These are phyloP conservation scores for Fusarium caatingaense DNA, from an alignment of 2,329 filamentous ascomycete species.

Conservation along the genomic window DNA sequence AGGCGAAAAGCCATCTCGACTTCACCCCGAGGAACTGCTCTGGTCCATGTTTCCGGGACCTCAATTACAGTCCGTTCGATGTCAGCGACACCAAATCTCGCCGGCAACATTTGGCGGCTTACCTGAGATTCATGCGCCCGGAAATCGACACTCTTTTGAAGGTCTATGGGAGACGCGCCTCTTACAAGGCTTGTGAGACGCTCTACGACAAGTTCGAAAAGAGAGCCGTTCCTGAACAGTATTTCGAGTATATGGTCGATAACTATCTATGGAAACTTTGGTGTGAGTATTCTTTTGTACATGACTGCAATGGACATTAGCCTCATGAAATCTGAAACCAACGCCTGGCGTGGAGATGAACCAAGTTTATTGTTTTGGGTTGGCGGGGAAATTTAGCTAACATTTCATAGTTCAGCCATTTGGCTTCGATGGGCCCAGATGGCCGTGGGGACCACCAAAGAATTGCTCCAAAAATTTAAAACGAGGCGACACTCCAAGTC, in stretches of 20 bases:
- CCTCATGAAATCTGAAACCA: background rate
- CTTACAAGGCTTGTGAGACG: background rate
- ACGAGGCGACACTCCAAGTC: background rate
- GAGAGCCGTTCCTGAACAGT: background rate
- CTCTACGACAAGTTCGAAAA: background rate
- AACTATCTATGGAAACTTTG: background rate
- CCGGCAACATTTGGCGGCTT: background rate
- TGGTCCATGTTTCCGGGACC: background rate
- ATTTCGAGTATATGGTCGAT: background rate
- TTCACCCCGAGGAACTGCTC: background rate
- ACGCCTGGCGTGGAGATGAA: background rate
- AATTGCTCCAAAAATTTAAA: background rate
- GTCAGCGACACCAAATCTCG: background rate
- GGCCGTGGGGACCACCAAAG: background rate
- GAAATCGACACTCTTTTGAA: background rate
- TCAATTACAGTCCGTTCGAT: background rate
- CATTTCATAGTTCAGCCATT: background rate
- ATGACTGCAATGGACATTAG: background rate
- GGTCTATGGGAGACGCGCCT: background rate
- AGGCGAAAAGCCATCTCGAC: background rate
- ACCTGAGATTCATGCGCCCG: conserved; percentile 1
- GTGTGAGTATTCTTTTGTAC: background rate
- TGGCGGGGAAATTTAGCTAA: background rate
- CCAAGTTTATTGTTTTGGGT: background rate
- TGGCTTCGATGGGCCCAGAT: background rate